phyloP scores from a whole-genome alignment of 176 grass and related monocot genomes.

The Thinopyrum elongatum region DNA sequence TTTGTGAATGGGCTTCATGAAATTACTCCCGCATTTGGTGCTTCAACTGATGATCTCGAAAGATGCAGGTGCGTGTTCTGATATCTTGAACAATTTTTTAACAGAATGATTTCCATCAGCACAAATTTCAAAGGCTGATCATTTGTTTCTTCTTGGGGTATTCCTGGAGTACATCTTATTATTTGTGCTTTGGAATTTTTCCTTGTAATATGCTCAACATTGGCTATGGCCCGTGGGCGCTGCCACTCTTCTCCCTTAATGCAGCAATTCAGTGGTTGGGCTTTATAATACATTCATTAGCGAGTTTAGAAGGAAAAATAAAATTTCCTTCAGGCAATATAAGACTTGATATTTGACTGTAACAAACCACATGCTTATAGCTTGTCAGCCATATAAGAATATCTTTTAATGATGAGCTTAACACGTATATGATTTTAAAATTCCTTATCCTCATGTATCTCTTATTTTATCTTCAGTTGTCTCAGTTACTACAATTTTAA shows the following conservation, averaged over 20 bases:
- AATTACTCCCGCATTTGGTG: slow-evolving; percentile 93
- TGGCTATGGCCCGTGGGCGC: not conserved
- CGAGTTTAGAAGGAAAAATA: not conserved
- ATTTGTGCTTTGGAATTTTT: not conserved
- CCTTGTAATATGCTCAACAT: not conserved
- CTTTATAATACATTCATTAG: not conserved
- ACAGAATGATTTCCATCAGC: not conserved
- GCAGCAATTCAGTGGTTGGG: not conserved
- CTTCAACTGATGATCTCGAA: slow-evolving; percentile 89
- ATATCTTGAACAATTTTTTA: slow-evolving; percentile 17
- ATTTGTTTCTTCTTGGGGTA: slow-evolving; percentile 17
- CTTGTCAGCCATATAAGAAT: not conserved
- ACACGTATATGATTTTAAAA: not conserved
- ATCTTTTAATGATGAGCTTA: not conserved
- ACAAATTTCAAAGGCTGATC: slow-evolving; percentile 7
- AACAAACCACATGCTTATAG: not conserved
- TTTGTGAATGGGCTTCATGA: slow-evolving; percentile 94
- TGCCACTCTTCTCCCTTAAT: not conserved
- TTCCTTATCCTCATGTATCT: not conserved
- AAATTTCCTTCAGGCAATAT: not conserved
- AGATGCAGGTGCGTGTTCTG: slow-evolving; percentile 76
- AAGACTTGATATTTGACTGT: not conserved
- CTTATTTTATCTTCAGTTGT: not conserved
- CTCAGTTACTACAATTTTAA: slow-evolving; percentile 13
- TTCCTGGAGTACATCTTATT: not conserved